Percentiles rank a stretch among this genome's conserved stretches.
Evolutionary conservation across 768 basidiomycete genomes (phyloP).

Genomic region (Crepidotus variabilis): DNA sequence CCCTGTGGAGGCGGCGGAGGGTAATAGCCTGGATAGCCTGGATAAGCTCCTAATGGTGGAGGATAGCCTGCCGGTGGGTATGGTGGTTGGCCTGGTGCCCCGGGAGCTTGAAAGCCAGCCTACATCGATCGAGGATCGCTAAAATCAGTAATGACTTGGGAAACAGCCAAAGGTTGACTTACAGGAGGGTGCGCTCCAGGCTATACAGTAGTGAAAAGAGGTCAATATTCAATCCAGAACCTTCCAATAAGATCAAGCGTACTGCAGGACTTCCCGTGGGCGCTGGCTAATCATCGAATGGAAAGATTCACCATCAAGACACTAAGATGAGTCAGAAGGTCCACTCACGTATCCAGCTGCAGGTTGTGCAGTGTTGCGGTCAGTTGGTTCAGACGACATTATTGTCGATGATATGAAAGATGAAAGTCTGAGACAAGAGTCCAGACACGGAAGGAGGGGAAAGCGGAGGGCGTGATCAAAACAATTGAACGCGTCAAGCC

Average conservation of each 20-base stretch:
- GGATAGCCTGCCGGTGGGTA: conserved; percentile 2
- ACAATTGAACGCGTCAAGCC: not conserved
- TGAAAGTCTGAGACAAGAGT: not conserved
- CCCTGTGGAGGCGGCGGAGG: not conserved
- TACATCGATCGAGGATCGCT: not conserved
- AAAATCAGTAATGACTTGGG: not conserved
- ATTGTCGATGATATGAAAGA: not conserved
- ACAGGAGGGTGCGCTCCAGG: not conserved
- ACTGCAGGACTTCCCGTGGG: conserved; percentile 3
- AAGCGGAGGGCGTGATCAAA: not conserved
- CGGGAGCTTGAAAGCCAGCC: not conserved
- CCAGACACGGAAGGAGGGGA: not conserved
- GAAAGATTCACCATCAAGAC: not conserved
- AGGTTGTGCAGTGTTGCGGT: not conserved
- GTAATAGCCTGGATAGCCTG: not conserved
- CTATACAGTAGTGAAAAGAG: not conserved
- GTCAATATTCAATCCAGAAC: not conserved
- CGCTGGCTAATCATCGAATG: not conserved
- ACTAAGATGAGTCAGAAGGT: not conserved
- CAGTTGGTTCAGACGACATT: not conserved
- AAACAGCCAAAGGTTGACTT: not conserved
- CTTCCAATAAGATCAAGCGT: not conserved
- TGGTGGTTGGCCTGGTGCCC: conserved; percentile 3
- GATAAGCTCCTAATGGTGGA: not conserved
- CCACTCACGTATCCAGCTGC: not conserved